These are phyloP conservation scores for Psilocybe tampanensis DNA, from an alignment of 768 basidiomycete species.

Conservation along the genomic window DNA sequence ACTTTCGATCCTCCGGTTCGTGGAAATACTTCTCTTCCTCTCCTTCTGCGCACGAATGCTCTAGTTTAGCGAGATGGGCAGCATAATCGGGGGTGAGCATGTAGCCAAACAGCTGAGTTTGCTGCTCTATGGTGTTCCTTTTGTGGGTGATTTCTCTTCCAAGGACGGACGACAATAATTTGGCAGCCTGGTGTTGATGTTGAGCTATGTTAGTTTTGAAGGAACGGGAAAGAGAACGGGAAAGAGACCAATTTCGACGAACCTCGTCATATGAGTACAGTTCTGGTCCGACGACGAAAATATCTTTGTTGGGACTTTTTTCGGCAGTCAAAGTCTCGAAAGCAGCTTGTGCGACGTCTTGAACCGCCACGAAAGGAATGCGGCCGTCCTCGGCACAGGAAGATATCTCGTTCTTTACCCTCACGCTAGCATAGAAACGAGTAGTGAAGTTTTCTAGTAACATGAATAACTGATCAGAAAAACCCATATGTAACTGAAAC, in stretches of 20 bases:
- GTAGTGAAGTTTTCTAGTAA: slow-evolving; percentile 22
- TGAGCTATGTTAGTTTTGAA: too few species aligned
- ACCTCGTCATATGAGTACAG: slow-evolving; percentile 27
- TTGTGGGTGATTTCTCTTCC: slow-evolving; percentile 19
- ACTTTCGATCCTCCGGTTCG: slow-evolving; percentile 10
- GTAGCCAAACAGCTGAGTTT: background rate
- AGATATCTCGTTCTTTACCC: slow-evolving; percentile 13
- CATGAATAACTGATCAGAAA: background rate
- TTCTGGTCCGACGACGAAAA: slow-evolving; percentile 28
- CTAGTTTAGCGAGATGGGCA: slow-evolving; percentile 12
- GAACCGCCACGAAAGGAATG: slow-evolving; percentile 25
- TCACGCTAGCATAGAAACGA: slow-evolving; percentile 5
- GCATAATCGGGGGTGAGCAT: slow-evolving; percentile 13
- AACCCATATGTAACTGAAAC: background rate
- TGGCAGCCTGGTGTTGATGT: slow-evolving; percentile 8
- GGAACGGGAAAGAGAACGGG: too few species aligned
- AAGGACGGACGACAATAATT: slow-evolving; percentile 8
- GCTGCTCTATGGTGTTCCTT: slow-evolving; percentile 10
- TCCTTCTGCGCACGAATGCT: slow-evolving; percentile 20
- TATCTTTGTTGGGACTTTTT: slow-evolving; percentile 9
- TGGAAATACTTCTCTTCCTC: slow-evolving; percentile 21
- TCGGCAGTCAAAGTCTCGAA: slow-evolving; percentile 23
- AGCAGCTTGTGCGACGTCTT: slow-evolving; percentile 30
- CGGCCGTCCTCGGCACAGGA: slow-evolving; percentile 19
- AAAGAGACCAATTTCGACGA: background rate